Evolutionary conservation across 768 basidiomycete genomes (phyloP).

Genomic region (Psilocybe sp.): DNA sequence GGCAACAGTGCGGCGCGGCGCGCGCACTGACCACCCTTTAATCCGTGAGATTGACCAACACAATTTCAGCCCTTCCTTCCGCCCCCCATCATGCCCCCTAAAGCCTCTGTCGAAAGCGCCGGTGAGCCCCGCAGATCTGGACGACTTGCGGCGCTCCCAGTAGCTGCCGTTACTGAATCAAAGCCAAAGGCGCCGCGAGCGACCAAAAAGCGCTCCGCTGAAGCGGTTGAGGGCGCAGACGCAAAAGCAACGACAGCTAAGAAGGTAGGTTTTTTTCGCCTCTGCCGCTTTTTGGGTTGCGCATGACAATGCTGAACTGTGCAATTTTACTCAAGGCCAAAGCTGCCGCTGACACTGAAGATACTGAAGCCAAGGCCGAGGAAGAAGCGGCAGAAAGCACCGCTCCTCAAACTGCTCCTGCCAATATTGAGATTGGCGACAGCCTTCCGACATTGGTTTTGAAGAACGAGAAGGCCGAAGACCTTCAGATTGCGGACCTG

Average conservation of each 20-base stretch:
- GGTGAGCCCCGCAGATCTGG: constrained; percentile 51
- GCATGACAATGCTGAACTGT: constrained; percentile 6
- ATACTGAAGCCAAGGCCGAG: constrained; percentile 11
- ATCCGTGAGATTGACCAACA: constrained; percentile 9
- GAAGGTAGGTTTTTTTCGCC: constrained; percentile 27
- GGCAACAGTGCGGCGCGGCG: constrained; percentile 7
- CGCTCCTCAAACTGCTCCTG: constrained; percentile 16
- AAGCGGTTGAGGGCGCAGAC: constrained; percentile 28
- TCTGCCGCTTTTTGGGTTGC: constrained; percentile 5
- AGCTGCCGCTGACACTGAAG: constrained; percentile 11
- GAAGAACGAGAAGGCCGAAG: constrained; percentile 83
- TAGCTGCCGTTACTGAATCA: constrained; percentile 24
- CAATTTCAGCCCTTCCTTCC: constrained; percentile 5
- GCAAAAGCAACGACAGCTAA: constrained; percentile 33
- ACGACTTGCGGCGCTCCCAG: constrained; percentile 50
- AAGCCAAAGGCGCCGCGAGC: constrained; percentile 22
- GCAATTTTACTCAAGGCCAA: constrained; percentile 28
- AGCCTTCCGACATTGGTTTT: constrained; percentile 68
- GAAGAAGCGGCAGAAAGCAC: constrained; percentile 20
- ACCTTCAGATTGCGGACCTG: constrained; percentile 64
- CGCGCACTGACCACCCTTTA: constrained; percentile 3
- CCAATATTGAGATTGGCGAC: constrained; percentile 68
- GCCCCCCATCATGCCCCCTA: constrained; percentile 28
- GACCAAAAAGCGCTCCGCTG: constrained; percentile 41
- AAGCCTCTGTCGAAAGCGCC: constrained; percentile 28